These are phyloP conservation scores for Begonia peltatifolia DNA, from an alignment of 306 rosid genomes.

Conservation along the genomic window DNA sequence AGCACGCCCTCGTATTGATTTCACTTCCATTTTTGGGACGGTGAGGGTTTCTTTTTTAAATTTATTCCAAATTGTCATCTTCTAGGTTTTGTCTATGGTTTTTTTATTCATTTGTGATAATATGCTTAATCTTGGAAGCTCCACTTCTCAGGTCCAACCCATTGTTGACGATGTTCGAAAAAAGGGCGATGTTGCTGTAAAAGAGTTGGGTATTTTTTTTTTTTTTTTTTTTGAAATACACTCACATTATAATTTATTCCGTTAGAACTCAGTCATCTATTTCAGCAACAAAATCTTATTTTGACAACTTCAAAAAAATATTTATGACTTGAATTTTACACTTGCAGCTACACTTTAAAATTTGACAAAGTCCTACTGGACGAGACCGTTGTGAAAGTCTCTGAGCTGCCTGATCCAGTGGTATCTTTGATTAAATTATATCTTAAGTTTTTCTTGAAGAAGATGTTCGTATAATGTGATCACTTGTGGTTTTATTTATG, in stretches of 20 bases:
- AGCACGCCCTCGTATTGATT: conserved; percentile 87
- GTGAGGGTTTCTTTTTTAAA: conserved; percentile 15
- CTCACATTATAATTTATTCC: not conserved
- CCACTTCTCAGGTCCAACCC: conserved; percentile 59
- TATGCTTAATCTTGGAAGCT: not conserved
- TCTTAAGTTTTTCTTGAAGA: not conserved
- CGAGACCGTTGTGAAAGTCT: conserved; percentile 45
- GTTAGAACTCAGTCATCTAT: not conserved
- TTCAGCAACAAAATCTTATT: not conserved
- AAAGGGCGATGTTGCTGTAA: conserved; percentile 78
- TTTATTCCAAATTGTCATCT: not conserved
- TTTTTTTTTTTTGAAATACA: not conserved
- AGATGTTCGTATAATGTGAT: not conserved
- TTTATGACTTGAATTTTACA: conserved; percentile 3
- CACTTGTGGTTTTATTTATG: not conserved
- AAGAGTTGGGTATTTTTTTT: conserved; percentile 34
- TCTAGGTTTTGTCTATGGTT: not conserved
- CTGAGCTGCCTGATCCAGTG: conserved; percentile 82
- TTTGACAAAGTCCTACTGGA: conserved; percentile 71
- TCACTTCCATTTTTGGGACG: conserved; percentile 66
- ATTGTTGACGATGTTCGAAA: conserved; percentile 74
- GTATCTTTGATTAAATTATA: conserved; percentile 19
- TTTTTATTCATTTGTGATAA: no score
- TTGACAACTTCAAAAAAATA: not conserved
- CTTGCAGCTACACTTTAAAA: conserved; percentile 54